phyloP scores from a whole-genome alignment of 805 yeast genomes.

The Kodamaea restingae region DNA sequence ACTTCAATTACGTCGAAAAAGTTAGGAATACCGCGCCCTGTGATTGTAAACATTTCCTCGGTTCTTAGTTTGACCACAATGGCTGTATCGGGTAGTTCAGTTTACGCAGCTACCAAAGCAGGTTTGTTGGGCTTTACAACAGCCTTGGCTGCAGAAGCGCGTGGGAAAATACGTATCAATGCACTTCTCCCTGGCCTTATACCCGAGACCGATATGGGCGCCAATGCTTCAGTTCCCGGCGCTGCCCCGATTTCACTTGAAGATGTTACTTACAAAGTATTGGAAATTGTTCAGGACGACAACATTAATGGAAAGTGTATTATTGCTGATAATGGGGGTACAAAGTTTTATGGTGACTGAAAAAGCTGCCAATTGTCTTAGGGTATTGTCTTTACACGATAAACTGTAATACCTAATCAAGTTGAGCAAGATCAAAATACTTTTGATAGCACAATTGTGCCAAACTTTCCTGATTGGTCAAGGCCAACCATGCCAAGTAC shows the following conservation, averaged over 20 bases:
- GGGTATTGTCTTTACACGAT: too few relatives aligned
- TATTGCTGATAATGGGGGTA: slow-evolving; percentile 1
- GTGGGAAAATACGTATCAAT: slow-evolving; percentile 56
- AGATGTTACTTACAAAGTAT: slow-evolving; percentile 24
- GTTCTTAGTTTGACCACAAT: slow-evolving; percentile 44
- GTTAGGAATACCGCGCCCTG: slow-evolving; percentile 15
- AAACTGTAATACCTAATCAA: too few relatives aligned
- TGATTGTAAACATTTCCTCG: slow-evolving; percentile 64
- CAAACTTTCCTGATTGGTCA: background rate
- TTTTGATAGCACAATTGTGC: slow-evolving; percentile 1
- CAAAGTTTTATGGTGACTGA: background rate
- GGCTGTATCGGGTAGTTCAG: slow-evolving; percentile 51
- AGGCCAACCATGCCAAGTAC: slow-evolving; percentile 5
- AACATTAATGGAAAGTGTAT: slow-evolving; percentile 23
- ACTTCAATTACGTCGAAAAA: slow-evolving; percentile 12
- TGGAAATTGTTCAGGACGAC: slow-evolving; percentile 20
- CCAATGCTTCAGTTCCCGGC: slow-evolving; percentile 20
- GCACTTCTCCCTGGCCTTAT: slow-evolving; percentile 66
- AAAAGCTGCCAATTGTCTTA: background rate
- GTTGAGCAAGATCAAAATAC: background rate
- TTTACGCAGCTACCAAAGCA: slow-evolving; percentile 68
- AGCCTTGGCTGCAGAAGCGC: slow-evolving; percentile 57
- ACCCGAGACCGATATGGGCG: slow-evolving; percentile 64
- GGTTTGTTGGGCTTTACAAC: slow-evolving; percentile 63
- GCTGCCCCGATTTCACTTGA: slow-evolving; percentile 22